Base-by-base conservation (phyloP, 345 rosid genomes). In the Sonneratia caseolaris region DNA sequence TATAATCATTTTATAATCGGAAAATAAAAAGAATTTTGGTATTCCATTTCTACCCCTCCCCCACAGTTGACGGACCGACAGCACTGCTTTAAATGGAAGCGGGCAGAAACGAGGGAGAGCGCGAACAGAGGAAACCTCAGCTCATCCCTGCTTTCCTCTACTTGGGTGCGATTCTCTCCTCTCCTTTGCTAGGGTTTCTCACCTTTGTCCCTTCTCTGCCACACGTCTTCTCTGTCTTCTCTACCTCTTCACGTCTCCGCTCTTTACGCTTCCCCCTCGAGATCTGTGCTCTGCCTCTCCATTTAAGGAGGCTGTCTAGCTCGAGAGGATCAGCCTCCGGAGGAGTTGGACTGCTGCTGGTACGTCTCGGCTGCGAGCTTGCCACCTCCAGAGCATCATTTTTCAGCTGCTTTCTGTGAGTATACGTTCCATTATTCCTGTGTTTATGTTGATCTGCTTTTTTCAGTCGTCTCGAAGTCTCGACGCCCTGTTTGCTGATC, bases 231-330 rank as follows among this genome's bases (percentile, higher is more conserved):
- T 40, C 5, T 59, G 32, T 21, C 37, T 69, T 69, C 53, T 4
- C 56, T 38, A 10, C 19, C 19, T 38, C 55, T 53, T 65, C 6
- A 3, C 56, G n/a, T 11, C 9, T 55, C 68, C 66, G n/a, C 55
- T 59, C 70, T 70, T 48, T 64, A 55, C 71, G 48, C 66, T n/a
- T 68, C 66, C 45, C 62, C 61, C 24, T 43, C 71, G 27, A 43
- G 90, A 84, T 82, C 86, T 74, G 82, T 62, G 84, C 70, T 47
- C 53, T 59, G 40, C 22, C 0, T 49, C 70, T 67, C 51, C 51
- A 5, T 47, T 67, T 67, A n/a, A n/a, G 48, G 22, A 7, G 48
- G 7, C 32, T n/a, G 24, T 42, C 45, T 47, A 4, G 51, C 51
- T 47, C 51, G 15, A 47, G 15, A 47, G 51, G 0, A 8, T 47